Evolutionary conservation across 1,284 basidiomycete genomes (phyloP).

Genomic region (Xanthoconium separans): DNA sequence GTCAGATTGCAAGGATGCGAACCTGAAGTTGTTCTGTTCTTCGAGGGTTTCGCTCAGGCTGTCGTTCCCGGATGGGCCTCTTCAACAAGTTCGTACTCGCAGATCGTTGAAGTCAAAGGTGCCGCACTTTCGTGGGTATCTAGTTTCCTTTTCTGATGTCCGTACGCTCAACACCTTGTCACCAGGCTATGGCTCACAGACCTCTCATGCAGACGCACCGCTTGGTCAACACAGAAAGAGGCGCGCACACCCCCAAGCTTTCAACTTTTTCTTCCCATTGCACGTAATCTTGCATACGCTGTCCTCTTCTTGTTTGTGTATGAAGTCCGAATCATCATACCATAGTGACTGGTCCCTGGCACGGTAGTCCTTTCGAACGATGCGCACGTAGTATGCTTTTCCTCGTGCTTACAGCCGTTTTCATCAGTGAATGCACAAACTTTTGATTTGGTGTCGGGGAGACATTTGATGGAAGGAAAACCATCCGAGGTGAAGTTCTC

Average conservation of each 20-base stretch:
- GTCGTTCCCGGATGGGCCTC: no score
- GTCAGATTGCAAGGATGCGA: not conserved
- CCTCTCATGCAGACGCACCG: not conserved
- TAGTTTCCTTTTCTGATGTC: no score
- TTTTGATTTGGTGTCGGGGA: not conserved
- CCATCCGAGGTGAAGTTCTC: no score
- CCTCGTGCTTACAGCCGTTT: not conserved
- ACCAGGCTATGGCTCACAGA: not conserved
- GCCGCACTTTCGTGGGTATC: no score
- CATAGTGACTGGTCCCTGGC: no score
- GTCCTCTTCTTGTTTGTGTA: not conserved
- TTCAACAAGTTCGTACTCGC: no score
- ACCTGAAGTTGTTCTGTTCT: no score
- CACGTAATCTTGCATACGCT: not conserved
- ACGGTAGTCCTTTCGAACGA: not conserved
- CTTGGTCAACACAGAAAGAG: not conserved
- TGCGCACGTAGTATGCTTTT: not conserved
- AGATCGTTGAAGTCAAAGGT: no score
- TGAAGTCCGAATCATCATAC: not conserved
- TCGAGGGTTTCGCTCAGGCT: not conserved
- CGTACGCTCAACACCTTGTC: not conserved
- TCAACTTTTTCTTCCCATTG: not conserved
- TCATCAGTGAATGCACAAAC: not conserved
- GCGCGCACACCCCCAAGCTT: not conserved
- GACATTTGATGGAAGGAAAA: not conserved